A percentile compares a stretch with the other conserved stretches of the same genome.
phyloP scores from a whole-genome alignment of 805 yeast species.

The Hanseniaspora hatyaiensis region DNA sequence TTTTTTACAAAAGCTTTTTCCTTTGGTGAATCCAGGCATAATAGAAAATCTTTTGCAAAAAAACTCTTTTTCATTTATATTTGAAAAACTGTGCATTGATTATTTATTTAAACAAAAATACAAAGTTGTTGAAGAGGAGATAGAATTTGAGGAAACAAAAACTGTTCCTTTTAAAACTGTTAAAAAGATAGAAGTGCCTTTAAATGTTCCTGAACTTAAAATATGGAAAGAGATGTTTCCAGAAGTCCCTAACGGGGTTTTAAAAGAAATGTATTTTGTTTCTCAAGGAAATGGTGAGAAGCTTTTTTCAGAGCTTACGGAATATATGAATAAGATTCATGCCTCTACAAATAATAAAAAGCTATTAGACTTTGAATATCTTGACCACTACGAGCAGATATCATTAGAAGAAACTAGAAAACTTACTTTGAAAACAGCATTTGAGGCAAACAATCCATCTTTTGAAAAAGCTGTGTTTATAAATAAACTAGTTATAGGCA shows the following conservation, averaged over 20 bases:
- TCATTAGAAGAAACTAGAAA: neutral
- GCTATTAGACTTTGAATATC: neutral
- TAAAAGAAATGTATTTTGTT: neutral
- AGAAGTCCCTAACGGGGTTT: neutral
- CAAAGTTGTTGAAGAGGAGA: conserved; percentile 4
- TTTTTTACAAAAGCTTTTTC: neutral
- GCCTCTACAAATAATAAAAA: too few species aligned
- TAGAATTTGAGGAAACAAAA: neutral
- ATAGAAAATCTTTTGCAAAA: neutral
- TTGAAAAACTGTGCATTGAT: neutral
- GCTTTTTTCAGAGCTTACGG: neutral
- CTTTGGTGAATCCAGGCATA: too few species aligned
- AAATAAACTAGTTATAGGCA: too few species aligned
- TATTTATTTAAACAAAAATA: too few species aligned
- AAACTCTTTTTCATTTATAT: neutral
- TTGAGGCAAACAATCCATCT: too few species aligned
- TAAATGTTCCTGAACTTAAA: neutral
- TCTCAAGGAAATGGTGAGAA: neutral
- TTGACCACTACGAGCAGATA: neutral
- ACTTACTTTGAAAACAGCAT: neutral
- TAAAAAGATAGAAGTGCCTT: conserved; percentile 4
- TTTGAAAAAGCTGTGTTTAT: too few species aligned
- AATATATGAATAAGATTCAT: neutral
- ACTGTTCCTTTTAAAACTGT: neutral
- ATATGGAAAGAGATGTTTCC: conserved; percentile 9